These are phyloP conservation scores for Jamesozyma rosinii DNA, from an alignment of 805 yeast species.

Conservation along the genomic window DNA sequence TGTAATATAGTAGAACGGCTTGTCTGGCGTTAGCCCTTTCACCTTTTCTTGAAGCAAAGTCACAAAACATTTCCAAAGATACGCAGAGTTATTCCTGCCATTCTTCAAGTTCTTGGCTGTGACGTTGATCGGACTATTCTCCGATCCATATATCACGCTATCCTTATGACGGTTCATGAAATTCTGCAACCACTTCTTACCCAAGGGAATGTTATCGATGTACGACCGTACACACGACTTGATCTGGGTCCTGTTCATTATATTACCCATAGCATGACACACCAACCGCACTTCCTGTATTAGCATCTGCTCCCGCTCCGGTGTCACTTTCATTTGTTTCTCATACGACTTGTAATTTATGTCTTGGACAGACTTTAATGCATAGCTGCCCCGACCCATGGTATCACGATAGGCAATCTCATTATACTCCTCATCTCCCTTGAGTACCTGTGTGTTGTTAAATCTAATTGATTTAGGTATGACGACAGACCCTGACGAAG, in stretches of 20 bases:
- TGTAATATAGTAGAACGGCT: slow-evolving; percentile 15
- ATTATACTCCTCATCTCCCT: background rate
- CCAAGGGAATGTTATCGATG: slow-evolving; percentile 13
- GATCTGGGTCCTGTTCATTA: slow-evolving; percentile 16
- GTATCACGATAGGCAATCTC: background rate
- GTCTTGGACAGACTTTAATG: background rate
- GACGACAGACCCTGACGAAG: background rate
- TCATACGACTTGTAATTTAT: slow-evolving; percentile 11
- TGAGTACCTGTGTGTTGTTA: background rate
- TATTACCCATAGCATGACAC: slow-evolving; percentile 17
- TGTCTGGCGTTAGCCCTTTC: slow-evolving; percentile 4
- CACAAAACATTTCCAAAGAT: slow-evolving; percentile 16
- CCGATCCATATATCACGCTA: slow-evolving; percentile 16
- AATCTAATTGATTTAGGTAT: background rate
- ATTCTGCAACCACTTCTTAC: slow-evolving; percentile 21
- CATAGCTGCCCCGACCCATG: background rate
- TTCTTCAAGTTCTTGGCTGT: slow-evolving; percentile 12
- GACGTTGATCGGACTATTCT: slow-evolving; percentile 7
- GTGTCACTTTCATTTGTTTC: slow-evolving; percentile 21
- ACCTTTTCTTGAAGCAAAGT: slow-evolving; percentile 12
- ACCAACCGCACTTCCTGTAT: slow-evolving; percentile 10
- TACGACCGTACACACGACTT: slow-evolving; percentile 12
- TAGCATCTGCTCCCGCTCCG: slow-evolving; percentile 13
- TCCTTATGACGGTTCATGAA: slow-evolving; percentile 19
- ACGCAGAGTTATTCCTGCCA: slow-evolving; percentile 13